Evolutionary conservation across 345 rosid species (phyloP).

Genomic region (Boechera stricta): DNA sequence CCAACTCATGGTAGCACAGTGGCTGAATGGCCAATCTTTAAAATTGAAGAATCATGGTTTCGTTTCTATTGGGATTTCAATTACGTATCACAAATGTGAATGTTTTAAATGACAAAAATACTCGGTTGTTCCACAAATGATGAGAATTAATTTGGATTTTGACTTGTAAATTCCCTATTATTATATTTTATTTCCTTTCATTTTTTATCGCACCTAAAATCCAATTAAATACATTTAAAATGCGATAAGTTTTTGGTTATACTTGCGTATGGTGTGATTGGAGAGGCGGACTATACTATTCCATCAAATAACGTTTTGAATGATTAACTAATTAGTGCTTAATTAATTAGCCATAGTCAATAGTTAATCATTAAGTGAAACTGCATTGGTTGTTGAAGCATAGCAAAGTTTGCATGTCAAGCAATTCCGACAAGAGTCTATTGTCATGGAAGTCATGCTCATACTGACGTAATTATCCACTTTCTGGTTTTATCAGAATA

Average conservation of each 20-base stretch:
- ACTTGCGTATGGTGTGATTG: conserved; percentile 38
- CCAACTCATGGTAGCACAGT: too few species aligned
- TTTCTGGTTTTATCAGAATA: conserved; percentile 14
- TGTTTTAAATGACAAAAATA: background rate
- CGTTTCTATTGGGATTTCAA: background rate
- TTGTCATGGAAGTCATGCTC: conserved; percentile 39
- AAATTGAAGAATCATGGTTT: background rate
- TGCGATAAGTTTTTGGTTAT: conserved; percentile 32
- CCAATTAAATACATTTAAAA: conserved; percentile 7
- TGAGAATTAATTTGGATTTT: background rate
- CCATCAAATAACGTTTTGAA: conserved; percentile 1
- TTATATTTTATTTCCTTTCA: background rate
- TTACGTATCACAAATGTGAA: background rate
- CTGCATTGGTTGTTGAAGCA: conserved; percentile 29
- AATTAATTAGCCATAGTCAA: conserved; percentile 12
- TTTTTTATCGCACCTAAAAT: background rate
- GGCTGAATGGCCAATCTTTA: too few species aligned
- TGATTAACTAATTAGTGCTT: conserved; percentile 34
- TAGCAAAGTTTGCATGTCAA: conserved; percentile 43
- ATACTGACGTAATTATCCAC: conserved; percentile 43
- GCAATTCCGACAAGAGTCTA: conserved; percentile 35
- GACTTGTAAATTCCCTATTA: background rate
- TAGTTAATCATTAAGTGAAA: conserved; percentile 17
- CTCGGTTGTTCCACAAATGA: background rate
- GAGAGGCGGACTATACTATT: conserved; percentile 4